Base-by-base conservation (phyloP, 257 asterid genomes). In the Capsicum pubescens region DNA sequence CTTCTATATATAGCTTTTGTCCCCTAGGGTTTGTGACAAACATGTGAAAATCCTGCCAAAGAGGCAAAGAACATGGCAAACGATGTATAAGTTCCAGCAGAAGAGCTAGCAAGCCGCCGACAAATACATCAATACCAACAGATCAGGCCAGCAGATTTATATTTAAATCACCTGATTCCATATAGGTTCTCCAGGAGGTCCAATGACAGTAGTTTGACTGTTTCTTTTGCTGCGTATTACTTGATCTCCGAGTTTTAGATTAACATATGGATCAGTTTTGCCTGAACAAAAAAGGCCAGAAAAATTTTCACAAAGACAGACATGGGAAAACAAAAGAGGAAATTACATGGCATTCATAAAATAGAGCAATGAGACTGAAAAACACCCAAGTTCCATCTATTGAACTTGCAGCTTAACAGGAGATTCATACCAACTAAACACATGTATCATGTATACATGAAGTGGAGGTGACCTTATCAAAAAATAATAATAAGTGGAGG, bases 111-210 rank as follows among this genome's bases (percentile, higher is more conserved):
- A 13, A 71, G 77, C 48, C 1, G 1, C 39, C 39, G n/a, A 1
- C 35, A 42, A 76, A 19, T 77, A 77, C 54, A 54, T 26, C 26
- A 39, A 39, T 54, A 77, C 61, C 26, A 9, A 13, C 13, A 7
- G 21, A 76, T 76, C 48, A 26, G 81, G 81, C 63, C 63, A 52
- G 52, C 9, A 76, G 26, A 77, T 54, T 32, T 14, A 14, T 52
- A 77, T 76, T 54, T 54, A 54, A 77, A 87, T 89, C 87, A 91
- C 99, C 94, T 97, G 99, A 90, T 97, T 95, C 99, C 99, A 97
- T 59, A 97, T 97, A 64, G 99, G 99, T 87, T 95, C 93, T 64
- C 99, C 98, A 67, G 99, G 99, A 84, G 98, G 97, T 63, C 99
- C 99, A 58, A 91, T 92, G 67, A 97, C 97, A 46, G 98, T 93